Conservation (phyloP, 352 stramenopile species). For the Phytopythium delawarense region DNA sequence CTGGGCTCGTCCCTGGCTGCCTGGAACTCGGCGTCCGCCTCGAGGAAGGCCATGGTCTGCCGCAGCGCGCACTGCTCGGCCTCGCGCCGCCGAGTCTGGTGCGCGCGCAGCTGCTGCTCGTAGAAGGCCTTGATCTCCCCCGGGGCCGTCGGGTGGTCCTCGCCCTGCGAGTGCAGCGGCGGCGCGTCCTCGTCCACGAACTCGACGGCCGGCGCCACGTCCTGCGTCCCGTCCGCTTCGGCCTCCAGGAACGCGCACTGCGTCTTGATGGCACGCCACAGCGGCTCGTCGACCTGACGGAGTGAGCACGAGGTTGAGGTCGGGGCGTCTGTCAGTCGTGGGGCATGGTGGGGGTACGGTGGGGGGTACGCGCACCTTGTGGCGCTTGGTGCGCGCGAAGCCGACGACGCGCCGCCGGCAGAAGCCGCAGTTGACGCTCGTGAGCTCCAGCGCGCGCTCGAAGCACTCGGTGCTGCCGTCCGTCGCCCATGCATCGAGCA, state of each 20-base stretch:
- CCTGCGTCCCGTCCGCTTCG: conserved; percentile 17
- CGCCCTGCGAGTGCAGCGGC: conserved; percentile 16
- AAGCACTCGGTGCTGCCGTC: conserved; percentile 53
- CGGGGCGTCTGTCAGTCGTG: no score
- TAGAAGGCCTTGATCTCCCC: conserved; percentile 43
- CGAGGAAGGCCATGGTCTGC: conserved; percentile 51
- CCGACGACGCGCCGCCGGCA: conserved; percentile 73
- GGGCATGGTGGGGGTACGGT: neutral
- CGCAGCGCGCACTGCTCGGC: conserved; percentile 33
- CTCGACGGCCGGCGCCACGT: conserved; percentile 22
- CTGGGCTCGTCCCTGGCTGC: neutral
- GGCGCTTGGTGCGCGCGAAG: conserved; percentile 68
- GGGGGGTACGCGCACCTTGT: conserved; percentile 26
- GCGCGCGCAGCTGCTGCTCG: conserved; percentile 27
- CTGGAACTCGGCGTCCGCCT: conserved; percentile 43
- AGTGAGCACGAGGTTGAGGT: neutral
- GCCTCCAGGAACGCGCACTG: conserved; percentile 46
- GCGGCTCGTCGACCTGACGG: conserved; percentile 37
- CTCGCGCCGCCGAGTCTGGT: conserved; percentile 25
- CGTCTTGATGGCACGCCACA: conserved; percentile 49
- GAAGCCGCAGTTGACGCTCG: conserved; percentile 76
- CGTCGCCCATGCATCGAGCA: neutral
- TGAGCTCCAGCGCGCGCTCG: conserved; percentile 66
- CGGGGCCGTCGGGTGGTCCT: conserved; percentile 17
- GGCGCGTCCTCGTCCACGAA: conserved; percentile 51